Evolutionary conservation across 2,329 filamentous ascomycete genomes (phyloP).

Genomic region (Colletotrichum sp.): DNA sequence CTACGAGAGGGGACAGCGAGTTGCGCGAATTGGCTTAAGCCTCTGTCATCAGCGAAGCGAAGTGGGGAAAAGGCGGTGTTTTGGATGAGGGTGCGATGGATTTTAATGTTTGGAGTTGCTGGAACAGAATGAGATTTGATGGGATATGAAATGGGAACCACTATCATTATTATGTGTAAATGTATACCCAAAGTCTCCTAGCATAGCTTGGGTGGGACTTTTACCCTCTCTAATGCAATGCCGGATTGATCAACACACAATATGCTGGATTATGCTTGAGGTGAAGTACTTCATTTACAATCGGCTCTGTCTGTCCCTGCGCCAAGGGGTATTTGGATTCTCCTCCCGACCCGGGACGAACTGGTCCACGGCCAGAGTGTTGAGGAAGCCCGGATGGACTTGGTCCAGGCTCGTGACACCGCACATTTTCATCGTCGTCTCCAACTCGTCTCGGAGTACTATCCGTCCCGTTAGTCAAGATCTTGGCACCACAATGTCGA

Average conservation of each 20-base stretch:
- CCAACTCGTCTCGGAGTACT: constrained; percentile 65
- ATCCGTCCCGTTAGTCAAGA: not conserved
- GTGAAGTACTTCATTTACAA: constrained; percentile 20
- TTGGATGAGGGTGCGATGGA: not conserved
- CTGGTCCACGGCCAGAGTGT: constrained; percentile 55
- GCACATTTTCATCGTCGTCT: constrained; percentile 70
- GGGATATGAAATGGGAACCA: not conserved
- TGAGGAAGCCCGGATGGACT: constrained; percentile 65
- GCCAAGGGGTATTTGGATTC: constrained; percentile 50
- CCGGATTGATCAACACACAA: not conserved
- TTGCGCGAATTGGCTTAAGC: constrained; percentile 34
- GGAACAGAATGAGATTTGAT: not conserved
- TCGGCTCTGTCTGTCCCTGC: constrained; percentile 30
- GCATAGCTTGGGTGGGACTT: not conserved
- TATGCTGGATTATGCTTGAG: not conserved
- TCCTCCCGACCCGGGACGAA: constrained; percentile 45
- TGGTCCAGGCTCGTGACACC: constrained; percentile 66
- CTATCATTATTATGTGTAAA: not conserved
- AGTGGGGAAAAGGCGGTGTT: not conserved
- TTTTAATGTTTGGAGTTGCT: not conserved
- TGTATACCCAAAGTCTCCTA: not conserved
- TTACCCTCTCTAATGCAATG: not conserved
- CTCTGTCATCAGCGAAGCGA: not conserved
- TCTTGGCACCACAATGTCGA: not conserved
- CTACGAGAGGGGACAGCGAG: constrained; percentile 32